These are phyloP conservation scores for Boletus tylopilopsis DNA, from an alignment of 768 basidiomycete species.

Conservation along the genomic window DNA sequence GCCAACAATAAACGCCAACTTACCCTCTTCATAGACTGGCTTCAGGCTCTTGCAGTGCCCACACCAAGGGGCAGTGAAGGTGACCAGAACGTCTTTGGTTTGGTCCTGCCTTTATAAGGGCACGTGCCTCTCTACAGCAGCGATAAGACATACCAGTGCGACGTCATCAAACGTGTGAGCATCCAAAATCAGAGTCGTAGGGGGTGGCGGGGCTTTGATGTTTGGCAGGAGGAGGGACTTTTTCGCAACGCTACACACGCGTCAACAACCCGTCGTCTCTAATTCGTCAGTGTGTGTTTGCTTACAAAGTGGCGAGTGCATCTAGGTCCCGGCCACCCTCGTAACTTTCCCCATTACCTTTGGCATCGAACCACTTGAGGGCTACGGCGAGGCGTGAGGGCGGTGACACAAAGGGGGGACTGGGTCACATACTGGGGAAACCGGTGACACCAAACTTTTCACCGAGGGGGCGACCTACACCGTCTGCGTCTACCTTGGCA, in stretches of 20 bases:
- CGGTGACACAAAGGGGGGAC: neutral
- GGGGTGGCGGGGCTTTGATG: conserved; percentile 80
- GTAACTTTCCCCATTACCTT: conserved; percentile 66
- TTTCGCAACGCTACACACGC: conserved; percentile 53
- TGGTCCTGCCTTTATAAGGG: conserved; percentile 42
- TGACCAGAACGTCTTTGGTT: conserved; percentile 79
- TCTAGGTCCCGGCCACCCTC: conserved; percentile 81
- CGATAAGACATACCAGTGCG: conserved; percentile 49
- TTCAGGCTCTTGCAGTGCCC: conserved; percentile 94
- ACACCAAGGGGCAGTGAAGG: conserved; percentile 86
- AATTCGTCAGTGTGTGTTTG: neutral
- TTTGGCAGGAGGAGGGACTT: conserved; percentile 83
- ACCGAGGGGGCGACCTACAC: conserved; percentile 73
- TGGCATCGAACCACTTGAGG: conserved; percentile 83
- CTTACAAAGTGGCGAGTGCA: conserved; percentile 71
- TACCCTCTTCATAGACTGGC: conserved; percentile 80
- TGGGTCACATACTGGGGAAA: conserved; percentile 69
- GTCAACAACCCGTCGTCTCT: neutral
- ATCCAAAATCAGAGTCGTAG: conserved; percentile 65
- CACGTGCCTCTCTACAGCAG: neutral
- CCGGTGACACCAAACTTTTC: conserved; percentile 76
- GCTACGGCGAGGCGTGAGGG: conserved; percentile 43
- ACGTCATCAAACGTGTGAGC: conserved; percentile 71
- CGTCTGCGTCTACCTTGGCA: conserved; percentile 93
- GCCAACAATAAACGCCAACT: neutral